These are phyloP conservation scores for Cupressus sempervirens DNA, from an alignment of 75 land plant genomes.

Conservation along the genomic window DNA sequence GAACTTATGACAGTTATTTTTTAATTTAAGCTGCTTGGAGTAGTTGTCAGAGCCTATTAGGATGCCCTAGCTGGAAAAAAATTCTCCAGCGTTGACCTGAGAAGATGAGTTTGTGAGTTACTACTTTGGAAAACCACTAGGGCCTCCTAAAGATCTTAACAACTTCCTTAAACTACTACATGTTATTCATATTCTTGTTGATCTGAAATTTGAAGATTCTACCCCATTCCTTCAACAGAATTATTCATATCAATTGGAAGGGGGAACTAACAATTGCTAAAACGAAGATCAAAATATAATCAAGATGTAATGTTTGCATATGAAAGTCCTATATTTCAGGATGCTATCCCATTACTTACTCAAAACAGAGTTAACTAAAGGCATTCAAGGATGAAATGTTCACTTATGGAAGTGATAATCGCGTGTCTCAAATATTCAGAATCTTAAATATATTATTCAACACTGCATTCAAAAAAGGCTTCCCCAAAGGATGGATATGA, in stretches of 20 bases:
- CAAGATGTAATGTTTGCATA: too few species aligned
- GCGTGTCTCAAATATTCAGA: too few species aligned
- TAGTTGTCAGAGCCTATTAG: not conserved
- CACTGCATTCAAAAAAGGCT: not conserved
- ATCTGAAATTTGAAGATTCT: not conserved
- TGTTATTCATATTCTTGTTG: not conserved
- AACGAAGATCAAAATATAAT: not conserved
- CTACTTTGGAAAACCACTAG: not conserved
- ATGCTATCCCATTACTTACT: not conserved
- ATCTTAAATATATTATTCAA: too few species aligned
- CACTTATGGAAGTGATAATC: not conserved
- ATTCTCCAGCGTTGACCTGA: not conserved
- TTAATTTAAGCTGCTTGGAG: not conserved
- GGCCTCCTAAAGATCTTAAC: not conserved
- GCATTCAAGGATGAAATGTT: too few species aligned
- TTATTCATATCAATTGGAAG: too few species aligned
- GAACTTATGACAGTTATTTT: not conserved
- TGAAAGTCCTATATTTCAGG: not conserved
- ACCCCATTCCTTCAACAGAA: not conserved
- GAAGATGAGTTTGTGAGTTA: not conserved
- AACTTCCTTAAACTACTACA: not conserved
- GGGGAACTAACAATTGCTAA: not conserved
- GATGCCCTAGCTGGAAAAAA: not conserved
- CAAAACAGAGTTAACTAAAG: not conserved
- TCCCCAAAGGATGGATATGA: not conserved